Percentiles rank a stretch among this genome's conserved stretches.
These are phyloP conservation scores for Tuber indicum DNA, from an alignment of 495 filamentous ascomycete species.

Conservation along the genomic window DNA sequence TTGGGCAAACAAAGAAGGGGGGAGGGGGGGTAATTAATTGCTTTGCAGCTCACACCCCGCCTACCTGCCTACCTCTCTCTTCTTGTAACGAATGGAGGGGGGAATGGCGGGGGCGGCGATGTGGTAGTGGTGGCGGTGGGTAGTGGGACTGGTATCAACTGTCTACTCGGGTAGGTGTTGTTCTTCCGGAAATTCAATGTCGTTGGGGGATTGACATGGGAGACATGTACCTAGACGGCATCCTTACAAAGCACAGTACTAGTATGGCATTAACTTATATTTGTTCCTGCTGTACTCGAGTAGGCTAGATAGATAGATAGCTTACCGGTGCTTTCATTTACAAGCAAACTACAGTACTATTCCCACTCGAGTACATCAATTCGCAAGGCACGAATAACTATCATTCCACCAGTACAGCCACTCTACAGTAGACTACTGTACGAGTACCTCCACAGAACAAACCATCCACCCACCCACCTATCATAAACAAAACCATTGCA, in stretches of 20 bases:
- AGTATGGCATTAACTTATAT: neutral
- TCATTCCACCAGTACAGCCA: no score
- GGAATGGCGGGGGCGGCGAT: neutral
- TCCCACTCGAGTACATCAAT: neutral
- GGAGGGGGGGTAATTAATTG: neutral
- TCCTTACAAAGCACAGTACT: neutral
- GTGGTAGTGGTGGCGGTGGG: neutral
- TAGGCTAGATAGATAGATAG: neutral
- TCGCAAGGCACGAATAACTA: neutral
- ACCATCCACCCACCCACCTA: neutral
- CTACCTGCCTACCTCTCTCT: no score
- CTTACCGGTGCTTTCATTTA: no score
- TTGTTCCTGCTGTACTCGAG: neutral
- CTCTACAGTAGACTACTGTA: no score
- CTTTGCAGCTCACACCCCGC: neutral
- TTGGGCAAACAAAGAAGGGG: neutral
- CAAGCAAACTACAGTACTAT: neutral
- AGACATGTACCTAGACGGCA: neutral
- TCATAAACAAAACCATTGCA: neutral
- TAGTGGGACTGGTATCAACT: neutral
- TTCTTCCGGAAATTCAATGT: neutral
- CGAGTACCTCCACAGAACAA: neutral
- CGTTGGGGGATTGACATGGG: neutral
- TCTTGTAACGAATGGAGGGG: neutral
- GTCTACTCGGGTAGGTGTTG: neutral